Conservation (phyloP, 78 protist species). For the Dictyostelium purpureum region DNA sequence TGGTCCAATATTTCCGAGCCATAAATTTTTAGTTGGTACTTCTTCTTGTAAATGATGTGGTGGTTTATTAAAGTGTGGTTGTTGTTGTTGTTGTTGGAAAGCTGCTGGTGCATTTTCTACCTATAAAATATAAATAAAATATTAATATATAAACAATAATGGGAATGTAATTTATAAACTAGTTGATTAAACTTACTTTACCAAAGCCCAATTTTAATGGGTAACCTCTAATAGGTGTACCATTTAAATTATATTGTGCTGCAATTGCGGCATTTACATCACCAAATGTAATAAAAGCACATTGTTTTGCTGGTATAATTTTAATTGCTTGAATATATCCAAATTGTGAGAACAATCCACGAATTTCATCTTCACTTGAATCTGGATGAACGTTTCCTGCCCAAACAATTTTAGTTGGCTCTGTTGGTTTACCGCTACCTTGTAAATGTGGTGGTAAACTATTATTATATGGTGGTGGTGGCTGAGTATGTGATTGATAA, state of each 20-base stretch:
- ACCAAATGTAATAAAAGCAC: conserved; percentile 52
- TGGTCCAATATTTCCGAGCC: conserved; percentile 67
- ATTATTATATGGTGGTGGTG: not conserved
- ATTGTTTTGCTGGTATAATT: conserved; percentile 20
- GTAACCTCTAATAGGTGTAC: conserved; percentile 12
- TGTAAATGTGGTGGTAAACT: not conserved
- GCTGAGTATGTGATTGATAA: not conserved
- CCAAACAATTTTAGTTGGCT: conserved; percentile 73
- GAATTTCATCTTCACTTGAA: conserved; percentile 46
- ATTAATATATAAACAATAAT: not conserved
- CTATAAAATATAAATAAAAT: not conserved
- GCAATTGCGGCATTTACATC: conserved; percentile 45
- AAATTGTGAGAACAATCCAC: conserved; percentile 31
- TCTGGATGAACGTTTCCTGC: conserved; percentile 64
- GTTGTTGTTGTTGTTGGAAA: too few relatives aligned
- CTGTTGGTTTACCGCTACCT: not conserved
- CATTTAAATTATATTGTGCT: conserved; percentile 57
- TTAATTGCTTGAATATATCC: conserved; percentile 63
- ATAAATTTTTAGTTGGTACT: conserved; percentile 64
- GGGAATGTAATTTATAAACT: not conserved
- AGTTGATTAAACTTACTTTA: not conserved
- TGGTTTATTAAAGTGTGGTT: not conserved
- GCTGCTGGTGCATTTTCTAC: conserved; percentile 24
- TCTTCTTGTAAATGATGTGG: not conserved
- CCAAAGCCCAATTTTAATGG: conserved; percentile 71